Percentiles rank a stretch among this genome's conserved stretches.
Conservation (phyloP, 176 grass and related monocot genomes). For the Coix lacrymajobi region DNA sequence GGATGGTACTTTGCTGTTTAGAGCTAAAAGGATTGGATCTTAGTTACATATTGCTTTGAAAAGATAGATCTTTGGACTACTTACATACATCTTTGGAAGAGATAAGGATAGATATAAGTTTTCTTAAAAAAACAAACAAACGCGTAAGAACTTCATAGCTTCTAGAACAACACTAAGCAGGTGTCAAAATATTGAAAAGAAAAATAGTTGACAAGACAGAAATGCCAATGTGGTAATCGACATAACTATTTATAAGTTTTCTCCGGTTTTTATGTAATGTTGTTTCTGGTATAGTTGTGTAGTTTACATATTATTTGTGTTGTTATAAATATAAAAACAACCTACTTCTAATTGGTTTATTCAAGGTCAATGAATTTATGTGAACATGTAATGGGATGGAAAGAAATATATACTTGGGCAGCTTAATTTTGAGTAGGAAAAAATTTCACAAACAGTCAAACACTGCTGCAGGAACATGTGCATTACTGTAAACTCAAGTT, state of each 20-base stretch:
- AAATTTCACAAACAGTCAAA: neutral
- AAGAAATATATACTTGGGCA: neutral
- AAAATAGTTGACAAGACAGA: neutral
- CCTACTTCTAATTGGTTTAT: neutral
- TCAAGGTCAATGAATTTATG: neutral
- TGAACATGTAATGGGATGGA: neutral
- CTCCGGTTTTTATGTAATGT: neutral
- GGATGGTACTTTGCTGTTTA: conserved; percentile 34
- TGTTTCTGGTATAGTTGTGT: neutral
- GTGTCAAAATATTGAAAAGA: neutral
- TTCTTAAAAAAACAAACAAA: neutral
- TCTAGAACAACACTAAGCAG: neutral
- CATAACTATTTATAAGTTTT: neutral
- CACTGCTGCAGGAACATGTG: neutral
- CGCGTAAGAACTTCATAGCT: neutral
- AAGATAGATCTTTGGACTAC: neutral
- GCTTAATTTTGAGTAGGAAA: neutral
- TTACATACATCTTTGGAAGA: conserved; percentile 4
- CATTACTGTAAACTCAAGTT: neutral
- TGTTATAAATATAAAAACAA: neutral
- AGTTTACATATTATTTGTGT: neutral
- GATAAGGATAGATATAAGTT: neutral
- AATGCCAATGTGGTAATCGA: neutral
- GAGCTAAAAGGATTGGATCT: conserved; percentile 33
- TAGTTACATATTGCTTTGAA: conserved; percentile 5